Evolutionary conservation across 805 yeast genomes (phyloP).

Genomic region (Kodamaea kakaduensis): DNA sequence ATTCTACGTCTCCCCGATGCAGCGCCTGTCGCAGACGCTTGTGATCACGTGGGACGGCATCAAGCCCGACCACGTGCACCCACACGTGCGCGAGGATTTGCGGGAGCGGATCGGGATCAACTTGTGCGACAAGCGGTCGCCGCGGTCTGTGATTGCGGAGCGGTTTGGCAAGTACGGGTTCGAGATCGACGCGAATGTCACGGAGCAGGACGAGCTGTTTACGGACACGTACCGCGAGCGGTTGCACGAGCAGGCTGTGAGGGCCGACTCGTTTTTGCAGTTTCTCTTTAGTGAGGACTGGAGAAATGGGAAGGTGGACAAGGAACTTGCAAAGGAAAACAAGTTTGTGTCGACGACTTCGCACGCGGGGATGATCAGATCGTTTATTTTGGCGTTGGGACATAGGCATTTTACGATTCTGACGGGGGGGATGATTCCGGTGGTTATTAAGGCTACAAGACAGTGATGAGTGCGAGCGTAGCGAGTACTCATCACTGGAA

Average conservation of each 20-base stretch:
- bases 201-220: constrained; percentile 49
- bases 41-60: constrained; percentile 47
- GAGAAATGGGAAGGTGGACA: constrained; percentile 16
- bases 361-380: constrained; percentile 58
- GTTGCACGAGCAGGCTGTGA: constrained; percentile 43
- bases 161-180: constrained; percentile 43
- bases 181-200: constrained; percentile 39
- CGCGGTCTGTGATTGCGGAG: constrained; percentile 32
- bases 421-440: constrained; percentile 64
- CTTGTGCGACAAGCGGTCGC: constrained; percentile 55
- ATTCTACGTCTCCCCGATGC: constrained; percentile 60
- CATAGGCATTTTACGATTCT: constrained; percentile 58
- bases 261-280: constrained; percentile 46
- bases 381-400: constrained; percentile 46
- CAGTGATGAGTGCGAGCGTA: not conserved
- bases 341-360: constrained; percentile 47
- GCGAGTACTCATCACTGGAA: too few species aligned
- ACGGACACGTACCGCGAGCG: constrained; percentile 46
- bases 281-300: constrained; percentile 23
- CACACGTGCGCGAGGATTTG: constrained; percentile 41
- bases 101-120: constrained; percentile 62
- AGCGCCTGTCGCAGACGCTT: constrained; percentile 58
- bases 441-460: constrained; percentile 46
- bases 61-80: constrained; percentile 19
- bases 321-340: constrained; percentile 19